Conservation (phyloP, 2,329 filamentous ascomycete genomes). For the Colletotrichum tropicicola region DNA sequence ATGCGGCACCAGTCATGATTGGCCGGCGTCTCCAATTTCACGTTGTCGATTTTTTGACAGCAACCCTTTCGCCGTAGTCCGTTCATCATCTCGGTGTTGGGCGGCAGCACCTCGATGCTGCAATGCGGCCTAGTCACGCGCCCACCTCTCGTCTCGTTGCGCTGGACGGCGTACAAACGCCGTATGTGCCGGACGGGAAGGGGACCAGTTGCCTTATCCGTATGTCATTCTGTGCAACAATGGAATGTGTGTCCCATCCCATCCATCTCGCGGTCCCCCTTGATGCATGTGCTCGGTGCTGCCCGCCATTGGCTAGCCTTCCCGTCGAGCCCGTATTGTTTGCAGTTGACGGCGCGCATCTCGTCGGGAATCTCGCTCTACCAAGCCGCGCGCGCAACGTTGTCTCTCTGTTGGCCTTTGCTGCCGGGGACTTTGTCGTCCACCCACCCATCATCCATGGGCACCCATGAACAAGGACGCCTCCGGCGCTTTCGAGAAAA, state of each 20-base stretch:
- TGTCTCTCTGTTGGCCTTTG: neutral
- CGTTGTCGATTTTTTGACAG: constrained; percentile 44
- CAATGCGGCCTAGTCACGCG: constrained; percentile 6
- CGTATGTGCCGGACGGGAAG: neutral
- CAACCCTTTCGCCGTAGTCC: neutral
- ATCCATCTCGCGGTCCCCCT: neutral
- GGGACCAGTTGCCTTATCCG: neutral
- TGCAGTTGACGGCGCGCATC: constrained; percentile 3
- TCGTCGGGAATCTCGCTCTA: constrained; percentile 6
- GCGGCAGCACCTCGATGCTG: constrained; percentile 11
- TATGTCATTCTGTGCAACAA: constrained; percentile 2
- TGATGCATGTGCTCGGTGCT: constrained; percentile 18
- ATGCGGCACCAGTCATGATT: constrained; percentile 44
- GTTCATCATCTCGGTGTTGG: neutral
- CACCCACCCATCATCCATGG: neutral
- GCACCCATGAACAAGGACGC: constrained; percentile 16
- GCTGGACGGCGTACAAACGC: neutral
- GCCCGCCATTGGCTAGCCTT: constrained; percentile 18
- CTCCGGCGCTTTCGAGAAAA: constrained; percentile 27
- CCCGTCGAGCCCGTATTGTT: constrained; percentile 3
- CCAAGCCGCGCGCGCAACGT: neutral
- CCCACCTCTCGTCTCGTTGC: constrained; percentile 1
- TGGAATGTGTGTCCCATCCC: neutral
- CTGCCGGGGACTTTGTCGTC: neutral
- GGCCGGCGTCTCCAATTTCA: constrained; percentile 46